phyloP scores from a whole-genome alignment of 768 basidiomycete genomes.

The Hericium erinaceus region DNA sequence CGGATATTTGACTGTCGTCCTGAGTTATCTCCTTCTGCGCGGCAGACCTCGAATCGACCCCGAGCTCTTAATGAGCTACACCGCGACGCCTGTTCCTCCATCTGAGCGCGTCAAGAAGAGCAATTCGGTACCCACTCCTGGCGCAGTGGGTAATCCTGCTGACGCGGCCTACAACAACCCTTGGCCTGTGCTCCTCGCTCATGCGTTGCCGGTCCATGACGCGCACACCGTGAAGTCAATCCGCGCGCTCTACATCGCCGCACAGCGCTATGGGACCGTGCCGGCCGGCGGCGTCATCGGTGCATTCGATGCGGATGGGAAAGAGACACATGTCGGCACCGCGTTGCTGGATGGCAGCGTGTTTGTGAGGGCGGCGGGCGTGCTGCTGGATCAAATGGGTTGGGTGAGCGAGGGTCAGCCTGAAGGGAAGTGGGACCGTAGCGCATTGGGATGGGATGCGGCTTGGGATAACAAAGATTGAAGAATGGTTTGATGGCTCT shows the following conservation, averaged over 20 bases:
- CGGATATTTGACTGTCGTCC: slow-evolving; percentile 29
- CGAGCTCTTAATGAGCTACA: slow-evolving; percentile 37
- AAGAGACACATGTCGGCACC: slow-evolving; percentile 38
- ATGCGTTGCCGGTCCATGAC: slow-evolving; percentile 39
- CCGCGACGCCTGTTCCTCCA: slow-evolving; percentile 22
- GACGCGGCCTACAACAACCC: slow-evolving; percentile 35
- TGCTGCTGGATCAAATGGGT: slow-evolving; percentile 44
- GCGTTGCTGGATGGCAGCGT: slow-evolving; percentile 43
- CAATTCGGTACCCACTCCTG: slow-evolving; percentile 9
- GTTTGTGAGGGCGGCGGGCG: slow-evolving; percentile 48
- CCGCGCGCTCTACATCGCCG: slow-evolving; percentile 39
- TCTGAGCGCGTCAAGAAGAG: slow-evolving; percentile 19
- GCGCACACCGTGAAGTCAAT: slow-evolving; percentile 43
- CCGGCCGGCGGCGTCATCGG: slow-evolving; percentile 33
- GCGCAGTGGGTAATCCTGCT: slow-evolving; percentile 27
- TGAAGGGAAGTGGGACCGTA: slow-evolving; percentile 43
- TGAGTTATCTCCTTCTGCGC: slow-evolving; percentile 30
- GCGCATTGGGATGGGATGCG: slow-evolving; percentile 51
- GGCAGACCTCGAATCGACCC: slow-evolving; percentile 47
- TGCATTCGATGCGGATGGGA: slow-evolving; percentile 28
- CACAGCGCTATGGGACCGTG: slow-evolving; percentile 36
- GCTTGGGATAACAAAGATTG: slow-evolving; percentile 37
- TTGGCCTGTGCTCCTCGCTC: slow-evolving; percentile 42
- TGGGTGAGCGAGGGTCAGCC: slow-evolving; percentile 46
- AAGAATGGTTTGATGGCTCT: too few species aligned